phyloP scores from a whole-genome alignment of 2,329 filamentous ascomycete genomes.

The Phialocephala sp. region DNA sequence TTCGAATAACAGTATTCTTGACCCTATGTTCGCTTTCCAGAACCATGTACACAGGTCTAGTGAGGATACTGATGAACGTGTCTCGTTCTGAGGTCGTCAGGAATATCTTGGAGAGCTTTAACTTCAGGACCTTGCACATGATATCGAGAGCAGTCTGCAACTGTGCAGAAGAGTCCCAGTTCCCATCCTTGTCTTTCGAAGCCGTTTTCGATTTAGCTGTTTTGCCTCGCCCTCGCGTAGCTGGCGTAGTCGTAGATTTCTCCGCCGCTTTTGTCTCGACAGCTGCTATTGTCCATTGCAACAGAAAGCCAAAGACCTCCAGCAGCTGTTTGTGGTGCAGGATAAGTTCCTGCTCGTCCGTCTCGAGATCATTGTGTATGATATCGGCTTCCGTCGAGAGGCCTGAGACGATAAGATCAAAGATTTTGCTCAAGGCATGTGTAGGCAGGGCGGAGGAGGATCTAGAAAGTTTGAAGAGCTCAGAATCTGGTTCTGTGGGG shows the following conservation, averaged over 20 bases:
- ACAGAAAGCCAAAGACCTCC: constrained; percentile 90
- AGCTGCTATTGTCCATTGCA: constrained; percentile 95
- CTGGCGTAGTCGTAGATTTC: constrained; percentile 76
- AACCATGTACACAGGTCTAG: constrained; percentile 89
- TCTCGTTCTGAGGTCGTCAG: constrained; percentile 95
- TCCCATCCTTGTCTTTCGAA: constrained; percentile 65
- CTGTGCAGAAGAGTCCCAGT: constrained; percentile 89
- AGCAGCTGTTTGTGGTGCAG: constrained; percentile 88
- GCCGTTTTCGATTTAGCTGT: constrained; percentile 77
- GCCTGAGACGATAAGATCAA: constrained; percentile 87
- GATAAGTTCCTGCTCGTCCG: constrained; percentile 86
- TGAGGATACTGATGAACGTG: constrained; percentile 91
- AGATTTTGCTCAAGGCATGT: constrained; percentile 86
- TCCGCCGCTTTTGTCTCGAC: constrained; percentile 93
- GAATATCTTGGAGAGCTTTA: constrained; percentile 92
- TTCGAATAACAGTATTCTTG: constrained; percentile 86
- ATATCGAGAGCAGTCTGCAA: constrained; percentile 87
- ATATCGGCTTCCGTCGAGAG: constrained; percentile 85
- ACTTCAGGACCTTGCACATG: constrained; percentile 94
- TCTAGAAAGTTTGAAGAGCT: constrained; percentile 72
- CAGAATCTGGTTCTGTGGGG: constrained; percentile 59
- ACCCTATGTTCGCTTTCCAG: constrained; percentile 92
- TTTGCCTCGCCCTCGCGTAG: constrained; percentile 74
- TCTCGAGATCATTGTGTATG: constrained; percentile 84
- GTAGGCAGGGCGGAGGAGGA: constrained; percentile 80